A percentile compares a stretch with the other conserved stretches of the same genome.
These are phyloP conservation scores for Aspergillus sp. DNA, from an alignment of 2,329 filamentous ascomycete genomes.

Conservation along the genomic window DNA sequence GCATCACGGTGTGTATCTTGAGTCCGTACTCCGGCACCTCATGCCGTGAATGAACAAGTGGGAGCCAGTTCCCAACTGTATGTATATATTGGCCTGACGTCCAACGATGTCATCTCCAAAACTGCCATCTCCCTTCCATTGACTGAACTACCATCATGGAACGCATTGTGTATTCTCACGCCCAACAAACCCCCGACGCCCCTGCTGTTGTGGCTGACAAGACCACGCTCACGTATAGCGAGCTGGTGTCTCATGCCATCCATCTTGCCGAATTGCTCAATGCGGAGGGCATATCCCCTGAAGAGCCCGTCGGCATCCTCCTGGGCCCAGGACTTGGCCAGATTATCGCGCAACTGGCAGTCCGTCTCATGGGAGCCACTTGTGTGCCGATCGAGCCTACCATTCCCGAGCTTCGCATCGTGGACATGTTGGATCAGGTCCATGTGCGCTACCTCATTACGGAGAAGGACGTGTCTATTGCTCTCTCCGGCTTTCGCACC, in stretches of 20 bases:
- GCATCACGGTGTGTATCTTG: too few relatives aligned
- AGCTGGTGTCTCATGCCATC: background rate
- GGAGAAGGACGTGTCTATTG: background rate
- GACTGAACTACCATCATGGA: background rate
- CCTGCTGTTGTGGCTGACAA: background rate
- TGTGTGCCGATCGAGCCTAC: constrained; percentile 6
- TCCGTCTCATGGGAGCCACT: constrained; percentile 1
- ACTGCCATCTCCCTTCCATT: background rate
- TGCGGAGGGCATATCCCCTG: background rate
- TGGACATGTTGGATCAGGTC: constrained; percentile 4
- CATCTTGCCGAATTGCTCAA: background rate
- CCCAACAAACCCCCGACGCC: background rate
- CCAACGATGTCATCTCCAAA: background rate
- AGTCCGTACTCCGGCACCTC: too few relatives aligned
- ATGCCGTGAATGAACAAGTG: too few relatives aligned
- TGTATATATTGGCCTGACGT: too few relatives aligned
- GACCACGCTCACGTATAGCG: background rate
- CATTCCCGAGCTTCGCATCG: constrained; percentile 2
- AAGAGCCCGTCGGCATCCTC: constrained; percentile 3
- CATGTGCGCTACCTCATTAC: constrained; percentile 6
- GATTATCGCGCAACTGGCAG: constrained; percentile 3
- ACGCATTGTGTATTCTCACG: background rate
- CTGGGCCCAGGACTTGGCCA: constrained; percentile 1
- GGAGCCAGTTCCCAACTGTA: too few relatives aligned
- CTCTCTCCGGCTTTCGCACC: background rate